Evolutionary conservation across 306 rosid genomes (phyloP), one percentile per base, ranked within the genome.

Genomic region (Gillenia trifoliata): DNA sequence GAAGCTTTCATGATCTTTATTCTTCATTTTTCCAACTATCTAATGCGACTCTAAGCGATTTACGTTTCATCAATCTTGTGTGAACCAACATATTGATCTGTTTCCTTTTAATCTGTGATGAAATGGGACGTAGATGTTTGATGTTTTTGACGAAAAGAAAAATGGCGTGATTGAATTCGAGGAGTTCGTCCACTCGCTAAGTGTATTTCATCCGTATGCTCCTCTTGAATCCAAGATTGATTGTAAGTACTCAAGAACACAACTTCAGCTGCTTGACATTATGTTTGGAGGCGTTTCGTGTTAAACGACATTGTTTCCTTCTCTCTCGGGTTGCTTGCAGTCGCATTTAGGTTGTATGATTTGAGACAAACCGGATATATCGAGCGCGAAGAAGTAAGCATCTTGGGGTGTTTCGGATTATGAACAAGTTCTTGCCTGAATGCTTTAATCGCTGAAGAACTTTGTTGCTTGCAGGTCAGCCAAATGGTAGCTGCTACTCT

Each of bases 91-190:
- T 30, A 41, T 54, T 72, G 6, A 6, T 45, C 30, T 62, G 12
- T 61, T 69, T 29, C n/a, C 19, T n/a, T 45, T 25, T 20, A 20
- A 13, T 74, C 31, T 50, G 19, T 66, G 74, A 50, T 41, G 38
- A 29, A 55, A 25, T 40, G 66, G 26, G 70, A 57, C 50, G 28
- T 71, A 88, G 96, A 85, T 88, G 74, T 90, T 88, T 78, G 88
- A 90, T 88, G 57, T 83, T 66, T 90, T 90, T 57, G 93, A 90
- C 71, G 91, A 83, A 74, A 90, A 90, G 75, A 83, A 55, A 69
- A 85, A 85, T 70, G 91, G 93, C 0, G 91, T 85, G 69, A 90
- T 88, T 79, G 96, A 88, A 72, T 90, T 90, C 80, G 91, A 88
- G 45, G 96, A 85, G 83, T 90, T 90, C 72, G 85, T 88, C 55